These are phyloP conservation scores for Xylariaceae sp. DNA, from an alignment of 2,329 filamentous ascomycete genomes.

Conservation along the genomic window DNA sequence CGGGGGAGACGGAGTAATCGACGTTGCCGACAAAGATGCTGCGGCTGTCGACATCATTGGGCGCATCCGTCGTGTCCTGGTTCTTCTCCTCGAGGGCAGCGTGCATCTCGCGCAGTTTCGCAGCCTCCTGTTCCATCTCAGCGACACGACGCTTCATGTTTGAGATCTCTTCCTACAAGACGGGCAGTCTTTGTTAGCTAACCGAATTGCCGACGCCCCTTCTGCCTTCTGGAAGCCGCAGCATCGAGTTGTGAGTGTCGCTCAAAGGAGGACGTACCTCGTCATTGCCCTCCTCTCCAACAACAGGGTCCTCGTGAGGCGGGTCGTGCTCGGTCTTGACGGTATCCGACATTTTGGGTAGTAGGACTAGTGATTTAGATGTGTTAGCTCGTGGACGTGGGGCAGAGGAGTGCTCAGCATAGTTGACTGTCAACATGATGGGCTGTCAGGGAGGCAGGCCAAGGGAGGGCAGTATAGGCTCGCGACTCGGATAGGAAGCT, in stretches of 20 bases:
- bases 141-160: conserved; percentile 84
- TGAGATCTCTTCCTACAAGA: conserved; percentile 67
- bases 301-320: conserved; percentile 28
- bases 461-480: too few species aligned
- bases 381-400: too few species aligned
- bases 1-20: conserved; percentile 92
- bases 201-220: conserved; percentile 10
- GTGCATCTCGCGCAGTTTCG: conserved; percentile 84
- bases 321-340: conserved; percentile 26
- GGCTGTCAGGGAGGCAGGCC: too few species aligned
- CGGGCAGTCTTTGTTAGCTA: conserved; percentile 21
- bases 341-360: conserved; percentile 23
- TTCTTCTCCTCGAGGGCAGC: conserved; percentile 79
- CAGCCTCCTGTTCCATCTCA: conserved; percentile 87
- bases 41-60: conserved; percentile 90
- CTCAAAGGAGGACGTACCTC: conserved; percentile 37
- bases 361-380: not conserved
- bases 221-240: conserved; percentile 3
- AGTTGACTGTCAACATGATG: too few species aligned
- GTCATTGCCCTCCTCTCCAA: conserved; percentile 43
- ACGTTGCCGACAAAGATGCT: conserved; percentile 99
- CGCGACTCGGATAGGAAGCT: too few species aligned
- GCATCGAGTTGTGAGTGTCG: conserved; percentile 12
- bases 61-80: conserved; percentile 81
- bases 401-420: too few species aligned